These are phyloP conservation scores for Cyberlindnera subsufficiens DNA, from an alignment of 805 yeast species.

Conservation along the genomic window DNA sequence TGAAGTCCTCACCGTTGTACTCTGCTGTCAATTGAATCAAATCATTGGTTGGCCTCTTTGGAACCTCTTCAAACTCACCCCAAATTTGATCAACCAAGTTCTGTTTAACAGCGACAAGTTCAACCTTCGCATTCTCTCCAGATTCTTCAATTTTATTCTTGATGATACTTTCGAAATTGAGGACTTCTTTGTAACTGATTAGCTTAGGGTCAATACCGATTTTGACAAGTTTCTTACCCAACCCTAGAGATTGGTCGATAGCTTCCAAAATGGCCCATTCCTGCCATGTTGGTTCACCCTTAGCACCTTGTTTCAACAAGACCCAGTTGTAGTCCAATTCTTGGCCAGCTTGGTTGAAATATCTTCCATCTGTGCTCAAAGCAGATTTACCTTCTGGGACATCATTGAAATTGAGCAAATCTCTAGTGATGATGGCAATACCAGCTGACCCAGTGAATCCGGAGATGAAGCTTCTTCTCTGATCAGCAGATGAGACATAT, in stretches of 20 bases:
- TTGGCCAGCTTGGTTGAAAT: conserved; percentile 83
- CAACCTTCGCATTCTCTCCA: conserved; percentile 31
- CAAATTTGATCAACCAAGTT: conserved; percentile 77
- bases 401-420: conserved; percentile 34
- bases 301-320: conserved; percentile 70
- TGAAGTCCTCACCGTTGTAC: conserved; percentile 60
- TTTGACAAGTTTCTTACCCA: conserved; percentile 34
- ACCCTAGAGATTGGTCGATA: conserved; percentile 34
- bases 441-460: conserved; percentile 96
- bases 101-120: conserved; percentile 44
- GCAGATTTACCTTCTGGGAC: conserved; percentile 61
- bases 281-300: conserved; percentile 73
- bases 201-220: conserved; percentile 84
- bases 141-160: conserved; percentile 20
- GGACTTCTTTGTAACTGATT: conserved; percentile 40
- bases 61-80: conserved; percentile 59
- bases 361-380: conserved; percentile 90
- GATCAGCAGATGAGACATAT: conserved; percentile 77
- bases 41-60: conserved; percentile 45
- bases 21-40: conserved; percentile 45
- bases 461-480: conserved; percentile 73
- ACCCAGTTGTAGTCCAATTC: conserved; percentile 80
- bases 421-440: conserved; percentile 70
- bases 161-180: conserved; percentile 25
- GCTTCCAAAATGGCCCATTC: conserved; percentile 65